Conservation (phyloP, 495 filamentous ascomycete species). For the Schizothecium vesticola region DNA sequence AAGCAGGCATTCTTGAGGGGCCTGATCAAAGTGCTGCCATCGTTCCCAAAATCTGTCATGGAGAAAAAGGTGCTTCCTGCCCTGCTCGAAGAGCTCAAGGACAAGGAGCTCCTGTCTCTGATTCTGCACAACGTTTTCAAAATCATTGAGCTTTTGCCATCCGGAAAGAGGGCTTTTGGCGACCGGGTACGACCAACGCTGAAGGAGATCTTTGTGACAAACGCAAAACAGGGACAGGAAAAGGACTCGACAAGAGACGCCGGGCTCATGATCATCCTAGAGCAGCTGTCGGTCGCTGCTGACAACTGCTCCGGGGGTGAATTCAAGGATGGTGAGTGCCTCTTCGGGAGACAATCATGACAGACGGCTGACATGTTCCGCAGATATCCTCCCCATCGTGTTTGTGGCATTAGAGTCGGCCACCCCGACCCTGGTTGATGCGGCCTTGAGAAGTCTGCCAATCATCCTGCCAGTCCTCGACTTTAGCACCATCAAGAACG, state of each 20-base stretch:
- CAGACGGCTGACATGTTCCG: slow-evolving; percentile 14
- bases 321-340: slow-evolving; percentile 77
- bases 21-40: slow-evolving; percentile 73
- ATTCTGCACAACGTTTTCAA: slow-evolving; percentile 88
- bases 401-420: slow-evolving; percentile 76
- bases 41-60: slow-evolving; percentile 86
- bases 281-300: slow-evolving; percentile 69
- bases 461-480: slow-evolving; percentile 75
- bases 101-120: slow-evolving; percentile 74
- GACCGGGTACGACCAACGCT: slow-evolving; percentile 80
- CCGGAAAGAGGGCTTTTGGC: slow-evolving; percentile 67
- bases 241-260: slow-evolving; percentile 81
- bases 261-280: slow-evolving; percentile 80
- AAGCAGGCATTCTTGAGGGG: slow-evolving; percentile 90
- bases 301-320: slow-evolving; percentile 82
- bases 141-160: slow-evolving; percentile 70
- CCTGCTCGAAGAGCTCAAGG: slow-evolving; percentile 86
- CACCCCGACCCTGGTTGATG: slow-evolving; percentile 83
- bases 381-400: slow-evolving; percentile 82
- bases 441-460: slow-evolving; percentile 67
- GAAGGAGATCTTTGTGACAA: slow-evolving; percentile 70
- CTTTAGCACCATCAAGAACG: slow-evolving; percentile 92
- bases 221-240: slow-evolving; percentile 52
- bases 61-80: slow-evolving; percentile 91
- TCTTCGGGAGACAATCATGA: background rate